Base-by-base conservation (phyloP, 257 asterid genomes). In the Ilex asprella region DNA sequence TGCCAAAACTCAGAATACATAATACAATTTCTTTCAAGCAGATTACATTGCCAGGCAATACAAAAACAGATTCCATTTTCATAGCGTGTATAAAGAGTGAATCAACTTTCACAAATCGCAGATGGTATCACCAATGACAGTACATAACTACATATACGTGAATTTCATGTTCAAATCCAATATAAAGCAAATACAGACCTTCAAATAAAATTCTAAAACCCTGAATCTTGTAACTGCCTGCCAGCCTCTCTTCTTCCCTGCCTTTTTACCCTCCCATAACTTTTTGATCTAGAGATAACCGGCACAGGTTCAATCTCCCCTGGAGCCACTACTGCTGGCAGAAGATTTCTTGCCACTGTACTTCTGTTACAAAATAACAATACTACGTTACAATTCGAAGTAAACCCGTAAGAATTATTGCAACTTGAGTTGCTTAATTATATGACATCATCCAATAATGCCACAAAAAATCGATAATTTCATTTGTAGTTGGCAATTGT, bases 291-390 rank as follows among this genome's bases (percentile, higher is more conserved):
- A 58, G 5, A 56, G n/a, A 11, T 49, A 63, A 67, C 59, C 63
- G 21, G 39, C 49, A 16, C 49, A 62, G 53, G 52, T 75, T 86
- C 85, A 89, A 78, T 89, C 95, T 5, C 70, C 79, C 57, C 95
- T 72, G n/a, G 91, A 78, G 69, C 83, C 76, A 72, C 81, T 80
- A 67, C 80, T 77, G 44, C 85, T 73, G 67, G 83, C 59, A 66
- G 86, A 70, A 58, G 86, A 84, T 64, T 41, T 84, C 70, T 86
- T 89, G 65, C 87, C 82, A 8, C 75, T 65, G 78, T 89, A 89
- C 63, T 80, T 89, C 97, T 89, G 95, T 75, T 65, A 63, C 13
- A 53, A 66, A 55, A 62, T 51, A 67, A 65, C 31, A 32, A 1
- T 7, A 55, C 12, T 32, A 43, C 4, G 10, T 21, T 2, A 32